Evolutionary conservation across 2,329 filamentous ascomycete genomes (phyloP), one percentile per base, ranked within the genome.

Genomic region (Epichloe elymi): DNA sequence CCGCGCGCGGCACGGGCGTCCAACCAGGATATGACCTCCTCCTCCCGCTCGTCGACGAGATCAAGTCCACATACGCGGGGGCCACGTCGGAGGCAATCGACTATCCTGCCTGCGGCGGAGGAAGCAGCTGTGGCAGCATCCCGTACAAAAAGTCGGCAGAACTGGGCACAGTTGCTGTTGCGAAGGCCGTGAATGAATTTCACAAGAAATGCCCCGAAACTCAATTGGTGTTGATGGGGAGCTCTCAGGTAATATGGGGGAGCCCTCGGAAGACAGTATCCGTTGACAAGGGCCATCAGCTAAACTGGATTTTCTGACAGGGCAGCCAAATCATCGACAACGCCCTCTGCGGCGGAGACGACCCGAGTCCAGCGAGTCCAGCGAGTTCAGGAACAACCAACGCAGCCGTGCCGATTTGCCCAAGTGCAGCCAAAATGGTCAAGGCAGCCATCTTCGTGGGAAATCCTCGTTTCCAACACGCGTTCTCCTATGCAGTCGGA

Each of bases 381-480:
- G 20, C 20, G 20, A 23, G 20, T 23, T 5, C 1, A 23, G 20
- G 72, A 26, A 70, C 71, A 53, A 62, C 67, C 1, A 69, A 69
- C 45, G 70, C 73, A 1, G 66, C 68, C 0, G 65, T 72, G 1
- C 65, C 66, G 2, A 62, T 78, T 4, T 68, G 67, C 2, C 66
- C 71, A 0, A 69, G 66, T 5, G 75, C 78, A 3, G 64, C 80
- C 7, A 66, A 64, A 3, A 73, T 74, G 60, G 74, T 85, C 57
- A 82, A 81, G 63, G 82, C 78, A 0, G 78, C 74, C 14, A 82
- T 85, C 56, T 78, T 83, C 61, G 77, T 83, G 73, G 82, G 81
- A 6, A 74, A 82, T 58, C 82, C 82, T 3, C 71, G 79, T 52
- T 76, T 78, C 57, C 67, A 72, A 7, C 63, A 66, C 5, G 79